phyloP scores from a whole-genome alignment of 2,329 filamentous ascomycete species.

The Neofusicoccum cordaticola region DNA sequence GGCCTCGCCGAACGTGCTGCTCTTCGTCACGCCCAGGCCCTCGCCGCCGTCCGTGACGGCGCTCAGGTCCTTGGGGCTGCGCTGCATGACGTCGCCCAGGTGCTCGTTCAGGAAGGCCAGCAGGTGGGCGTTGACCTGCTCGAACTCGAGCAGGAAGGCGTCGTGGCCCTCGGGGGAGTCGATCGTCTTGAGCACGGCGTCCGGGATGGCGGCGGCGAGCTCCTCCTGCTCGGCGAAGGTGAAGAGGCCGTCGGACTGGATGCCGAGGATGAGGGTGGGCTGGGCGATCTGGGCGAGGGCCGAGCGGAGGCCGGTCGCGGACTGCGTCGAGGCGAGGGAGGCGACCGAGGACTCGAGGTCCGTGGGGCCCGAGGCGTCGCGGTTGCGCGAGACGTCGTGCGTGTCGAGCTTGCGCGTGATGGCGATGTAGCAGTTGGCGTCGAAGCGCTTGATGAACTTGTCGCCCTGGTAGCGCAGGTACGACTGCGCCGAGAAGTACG shows the following conservation, averaged over 20 bases:
- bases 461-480: constrained; percentile 94
- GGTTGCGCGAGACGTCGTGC: constrained; percentile 84
- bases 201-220: constrained; percentile 74
- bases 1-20: constrained; percentile 89
- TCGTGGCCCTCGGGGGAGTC: constrained; percentile 95
- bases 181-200: constrained; percentile 78
- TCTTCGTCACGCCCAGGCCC: constrained; percentile 68
- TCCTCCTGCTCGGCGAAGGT: constrained; percentile 97
- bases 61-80: constrained; percentile 40
- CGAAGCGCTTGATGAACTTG: constrained; percentile 96
- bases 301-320: constrained; percentile 51
- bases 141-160: constrained; percentile 92
- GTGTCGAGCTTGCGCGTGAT: constrained; percentile 98
- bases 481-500: constrained; percentile 97
- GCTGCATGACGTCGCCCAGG: constrained; percentile 82
- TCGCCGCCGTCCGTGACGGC: constrained; percentile 37
- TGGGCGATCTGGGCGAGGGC: constrained; percentile 82
- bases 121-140: constrained; percentile 90
- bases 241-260: constrained; percentile 93
- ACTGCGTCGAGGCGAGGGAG: not conserved
- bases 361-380: constrained; percentile 35
- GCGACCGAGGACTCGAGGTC: constrained; percentile 27
- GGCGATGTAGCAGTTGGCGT: constrained; percentile 98
- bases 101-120: constrained; percentile 78
- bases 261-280: constrained; percentile 86